phyloP scores from a whole-genome alignment of 2,329 filamentous ascomycete genomes.

The Fusarium duplospermum region DNA sequence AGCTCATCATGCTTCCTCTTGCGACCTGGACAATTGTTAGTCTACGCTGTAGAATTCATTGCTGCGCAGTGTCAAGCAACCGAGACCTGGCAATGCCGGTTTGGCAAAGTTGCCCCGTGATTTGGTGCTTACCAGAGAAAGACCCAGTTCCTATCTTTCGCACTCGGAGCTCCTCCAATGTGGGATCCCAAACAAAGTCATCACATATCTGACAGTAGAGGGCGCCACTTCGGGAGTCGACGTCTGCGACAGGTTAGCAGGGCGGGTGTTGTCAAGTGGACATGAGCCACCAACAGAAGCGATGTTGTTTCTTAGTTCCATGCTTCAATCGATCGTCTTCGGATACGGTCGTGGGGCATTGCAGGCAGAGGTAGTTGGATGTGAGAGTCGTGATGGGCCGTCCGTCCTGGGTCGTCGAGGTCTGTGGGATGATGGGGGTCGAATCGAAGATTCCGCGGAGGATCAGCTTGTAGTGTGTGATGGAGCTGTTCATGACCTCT shows the following conservation, averaged over 20 bases:
- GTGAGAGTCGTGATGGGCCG: constrained; percentile 70
- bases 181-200: constrained; percentile 86
- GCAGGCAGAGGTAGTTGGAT: constrained; percentile 77
- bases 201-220: constrained; percentile 86
- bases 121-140: constrained; percentile 67
- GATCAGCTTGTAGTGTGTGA: constrained; percentile 78
- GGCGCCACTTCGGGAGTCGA: constrained; percentile 80
- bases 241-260: constrained; percentile 64
- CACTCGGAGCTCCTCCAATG: constrained; percentile 79
- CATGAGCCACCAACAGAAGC: constrained; percentile 71
- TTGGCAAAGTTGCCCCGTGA: background rate
- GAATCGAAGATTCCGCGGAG: constrained; percentile 77
- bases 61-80: background rate
- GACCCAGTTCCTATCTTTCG: constrained; percentile 76
- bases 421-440: constrained; percentile 73
- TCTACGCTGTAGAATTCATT: background rate
- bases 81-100: background rate
- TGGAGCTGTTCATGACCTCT: constrained; percentile 74
- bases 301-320: constrained; percentile 75
- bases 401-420: constrained; percentile 68
- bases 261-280: background rate
- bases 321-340: constrained; percentile 75
- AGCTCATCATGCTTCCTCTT: constrained; percentile 83
- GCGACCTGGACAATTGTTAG: constrained; percentile 58
- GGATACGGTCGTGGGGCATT: constrained; percentile 76